Base-by-base conservation (phyloP, 2,329 filamentous ascomycete species). In the Stromatinia cepivora region DNA sequence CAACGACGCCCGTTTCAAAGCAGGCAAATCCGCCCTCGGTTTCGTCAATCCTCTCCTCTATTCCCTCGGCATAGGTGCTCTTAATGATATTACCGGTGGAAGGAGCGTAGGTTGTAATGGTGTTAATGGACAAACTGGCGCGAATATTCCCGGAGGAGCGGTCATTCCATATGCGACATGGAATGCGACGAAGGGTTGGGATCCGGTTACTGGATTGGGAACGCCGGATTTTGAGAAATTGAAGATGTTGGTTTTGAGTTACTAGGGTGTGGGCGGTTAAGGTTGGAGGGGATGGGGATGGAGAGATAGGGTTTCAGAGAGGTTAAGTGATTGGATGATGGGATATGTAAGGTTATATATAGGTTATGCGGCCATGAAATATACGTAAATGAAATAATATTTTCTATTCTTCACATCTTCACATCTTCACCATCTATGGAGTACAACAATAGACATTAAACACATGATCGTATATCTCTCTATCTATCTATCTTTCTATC, bases 1-100 rank as follows among this genome's bases (percentile, higher is more conserved):
- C 62, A 91, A 90, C 73, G 87, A 89, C 71, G 86, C 86, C 0
- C 80, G 87, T 42, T 76, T 89, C 31, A 79, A 82, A 0, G 80
- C 79, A 15, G 84, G 85, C 4, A 83, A 84, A 36, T 74, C 75
- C 8, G 72, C 76, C 1, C 73, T 82, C 2, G 80, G 81, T 8
- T 82, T 81, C 74, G 68, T 82, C 63, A 82, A 82, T 72, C 81
- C 81, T 4, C 78, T 78, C 74, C 67, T 82, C 22, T 82, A 82
- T 65, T 67, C 72, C 8, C 70, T 73, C 31, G 76, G 76, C 25
- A 75, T 72, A 59, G 76, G 74, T 28, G 79, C 76, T 2, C 72
- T 82, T 28, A 81, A 77, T 9, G 81, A 82, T 72, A 79, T 82
- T 53, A 79, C 76, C 0, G 63, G 66, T 2, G 81, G 81, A 20